A percentile compares a stretch with the other conserved stretches of the same genome.
phyloP scores from a whole-genome alignment of 441 rosid species.

The Populus trichocarpa region DNA sequence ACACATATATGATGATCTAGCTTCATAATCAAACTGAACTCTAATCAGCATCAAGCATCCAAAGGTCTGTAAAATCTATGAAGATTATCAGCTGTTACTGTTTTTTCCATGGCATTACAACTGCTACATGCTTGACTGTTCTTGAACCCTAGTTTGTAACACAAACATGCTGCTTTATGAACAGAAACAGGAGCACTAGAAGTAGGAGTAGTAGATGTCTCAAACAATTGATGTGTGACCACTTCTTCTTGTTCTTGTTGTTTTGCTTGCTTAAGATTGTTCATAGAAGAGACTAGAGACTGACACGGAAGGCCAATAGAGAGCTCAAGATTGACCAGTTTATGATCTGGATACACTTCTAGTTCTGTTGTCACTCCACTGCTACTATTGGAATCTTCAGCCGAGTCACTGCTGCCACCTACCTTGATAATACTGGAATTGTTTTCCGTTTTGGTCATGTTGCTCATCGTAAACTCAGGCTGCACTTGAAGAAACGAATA shows the following conservation, averaged over 20 bases:
- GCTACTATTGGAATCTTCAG: conserved; percentile 37
- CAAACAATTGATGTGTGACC: background rate
- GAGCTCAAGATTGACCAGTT: conserved; percentile 37
- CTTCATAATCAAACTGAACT: background rate
- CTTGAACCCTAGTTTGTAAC: conserved; percentile 25
- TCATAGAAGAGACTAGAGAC: background rate
- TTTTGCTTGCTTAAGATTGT: background rate
- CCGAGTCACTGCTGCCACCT: background rate
- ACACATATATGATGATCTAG: background rate
- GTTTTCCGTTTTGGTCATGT: background rate
- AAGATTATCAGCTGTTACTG: conserved; percentile 2
- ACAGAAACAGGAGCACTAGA: background rate
- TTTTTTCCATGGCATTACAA: conserved; percentile 3
- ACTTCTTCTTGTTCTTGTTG: background rate
- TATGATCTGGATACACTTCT: conserved; percentile 14
- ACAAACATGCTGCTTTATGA: conserved; percentile 18
- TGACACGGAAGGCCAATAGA: conserved; percentile 29
- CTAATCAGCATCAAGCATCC: conserved; percentile 1
- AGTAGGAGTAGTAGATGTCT: background rate
- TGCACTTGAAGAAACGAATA: background rate
- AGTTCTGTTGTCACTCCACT: conserved; percentile 31
- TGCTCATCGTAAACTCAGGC: background rate
- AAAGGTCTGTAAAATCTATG: conserved; percentile 10
- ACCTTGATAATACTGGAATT: background rate
- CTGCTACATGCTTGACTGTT: conserved; percentile 18